Evolutionary conservation across 257 asterid genomes (phyloP), one percentile per base, ranked within the genome.

Genomic region (Hygrophila difformis): DNA sequence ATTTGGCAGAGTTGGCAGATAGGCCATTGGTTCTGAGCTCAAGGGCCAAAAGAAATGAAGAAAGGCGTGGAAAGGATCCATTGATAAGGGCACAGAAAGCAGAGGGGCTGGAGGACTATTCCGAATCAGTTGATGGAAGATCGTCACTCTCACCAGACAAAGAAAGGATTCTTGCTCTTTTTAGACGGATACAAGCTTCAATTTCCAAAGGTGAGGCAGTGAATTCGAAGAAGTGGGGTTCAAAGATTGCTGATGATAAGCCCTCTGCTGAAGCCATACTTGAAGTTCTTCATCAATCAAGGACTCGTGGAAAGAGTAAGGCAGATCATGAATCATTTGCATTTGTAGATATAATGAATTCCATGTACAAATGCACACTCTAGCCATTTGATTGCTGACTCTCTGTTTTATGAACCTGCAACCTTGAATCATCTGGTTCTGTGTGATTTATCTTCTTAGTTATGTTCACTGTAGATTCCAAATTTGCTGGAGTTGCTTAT

Each of bases 1-100:
- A 81, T 84, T 73, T 84, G 89, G 80, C 95, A 84, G 95, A 77
- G 74, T 62, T 64, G 60, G 62, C 71, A 35, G 51, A 62, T 60
- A 68, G 69, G 28, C 37, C 62, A 36, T 46, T 51, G 4, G 55
- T 59, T 48, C 57, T 43, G 33, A 58, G 70, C 63, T 29, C 54
- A 52, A 57, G 71, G 53, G 73, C 77, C 37, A 73, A 67, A 52
- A 80, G 80, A 34, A 58, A 44, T 53, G 55, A 59, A 58, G 49
- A 62, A 1, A 60, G 52, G 41, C 49, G 36, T 44, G 53, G 48
- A 19, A 62, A 53, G 56, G 51, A 22, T 47, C 37, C 59, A 31
- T 50, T 35, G n/a, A 57, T 75, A 53, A 62, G 60, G 54, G 44
- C 55, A 21, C 44, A 73, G 28, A 61, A 55, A 48, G 69, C 66